Conservation (phyloP, 352 stramenopile genomes). For the Elongisporangium anandrum region DNA sequence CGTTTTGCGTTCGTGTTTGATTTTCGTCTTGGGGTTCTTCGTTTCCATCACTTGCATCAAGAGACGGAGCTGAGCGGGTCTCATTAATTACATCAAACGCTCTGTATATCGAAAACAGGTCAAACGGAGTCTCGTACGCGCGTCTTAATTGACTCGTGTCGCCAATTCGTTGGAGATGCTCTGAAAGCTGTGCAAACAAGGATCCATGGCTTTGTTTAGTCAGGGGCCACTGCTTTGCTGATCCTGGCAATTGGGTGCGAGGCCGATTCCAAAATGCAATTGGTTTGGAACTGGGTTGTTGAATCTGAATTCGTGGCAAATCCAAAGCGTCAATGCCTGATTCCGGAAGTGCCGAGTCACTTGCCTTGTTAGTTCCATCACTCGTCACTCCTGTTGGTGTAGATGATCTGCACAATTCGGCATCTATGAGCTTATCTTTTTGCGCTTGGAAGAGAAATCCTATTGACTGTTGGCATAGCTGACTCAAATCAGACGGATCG, state of each 20-base stretch:
- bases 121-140: constrained; percentile 26
- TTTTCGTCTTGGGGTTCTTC: background rate
- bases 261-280: background rate
- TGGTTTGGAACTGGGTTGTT: background rate
- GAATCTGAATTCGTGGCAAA: background rate
- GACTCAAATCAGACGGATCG: constrained; percentile 16
- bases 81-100: constrained; percentile 25
- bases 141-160: constrained; percentile 22
- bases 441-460: constrained; percentile 32
- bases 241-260: background rate
- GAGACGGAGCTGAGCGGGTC: background rate
- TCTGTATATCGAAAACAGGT: constrained; percentile 29
- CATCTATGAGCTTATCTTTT: constrained; percentile 29
- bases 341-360: background rate
- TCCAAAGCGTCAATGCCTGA: background rate
- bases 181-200: constrained; percentile 21
- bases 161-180: constrained; percentile 9
- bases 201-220: background rate
- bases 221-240: background rate
- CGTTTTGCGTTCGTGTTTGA: constrained; percentile 16
- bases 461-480: constrained; percentile 8
- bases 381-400: constrained; percentile 3
- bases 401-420: constrained; percentile 20
- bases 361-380: background rate
- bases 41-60: background rate